phyloP scores from a whole-genome alignment of 169 alveolate genomes.

The Plasmodium sp. region DNA sequence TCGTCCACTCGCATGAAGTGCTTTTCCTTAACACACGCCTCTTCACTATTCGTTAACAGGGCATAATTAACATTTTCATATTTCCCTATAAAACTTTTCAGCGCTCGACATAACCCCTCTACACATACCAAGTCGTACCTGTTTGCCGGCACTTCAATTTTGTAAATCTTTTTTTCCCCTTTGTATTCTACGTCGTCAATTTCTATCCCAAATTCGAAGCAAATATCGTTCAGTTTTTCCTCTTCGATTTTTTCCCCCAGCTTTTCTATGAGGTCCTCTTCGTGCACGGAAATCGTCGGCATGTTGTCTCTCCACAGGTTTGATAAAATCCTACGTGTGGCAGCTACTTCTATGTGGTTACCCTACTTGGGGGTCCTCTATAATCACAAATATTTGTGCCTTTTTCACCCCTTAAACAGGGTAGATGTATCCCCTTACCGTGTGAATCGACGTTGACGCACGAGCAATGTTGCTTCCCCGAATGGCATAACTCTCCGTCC shows the following conservation, averaged over 20 bases:
- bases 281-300: conserved; percentile 90
- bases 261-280: conserved; percentile 79
- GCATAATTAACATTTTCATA: conserved; percentile 41
- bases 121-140: conserved; percentile 84
- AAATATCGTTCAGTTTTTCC: conserved; percentile 93
- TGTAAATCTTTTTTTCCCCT: conserved; percentile 82
- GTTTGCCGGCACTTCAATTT: conserved; percentile 82
- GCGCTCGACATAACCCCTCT: conserved; percentile 87
- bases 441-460: not conserved
- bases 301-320: conserved; percentile 25
- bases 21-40: conserved; percentile 74
- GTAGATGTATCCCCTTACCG: not conserved
- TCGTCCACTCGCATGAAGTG: conserved; percentile 15
- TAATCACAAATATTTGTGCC: not conserved
- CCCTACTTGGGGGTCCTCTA: not conserved
- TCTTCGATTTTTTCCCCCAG: conserved; percentile 86
- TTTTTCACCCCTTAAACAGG: not conserved
- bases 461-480: not conserved
- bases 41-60: conserved; percentile 76
- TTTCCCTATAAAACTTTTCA: conserved; percentile 78
- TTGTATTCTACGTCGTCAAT: conserved; percentile 93
- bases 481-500: not conserved
- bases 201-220: conserved; percentile 98
- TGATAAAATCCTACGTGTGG: not conserved
- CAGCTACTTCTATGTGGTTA: not conserved